These are phyloP conservation scores for Prunus yedoensis DNA, from an alignment of 331 rosid genomes.

Conservation along the genomic window DNA sequence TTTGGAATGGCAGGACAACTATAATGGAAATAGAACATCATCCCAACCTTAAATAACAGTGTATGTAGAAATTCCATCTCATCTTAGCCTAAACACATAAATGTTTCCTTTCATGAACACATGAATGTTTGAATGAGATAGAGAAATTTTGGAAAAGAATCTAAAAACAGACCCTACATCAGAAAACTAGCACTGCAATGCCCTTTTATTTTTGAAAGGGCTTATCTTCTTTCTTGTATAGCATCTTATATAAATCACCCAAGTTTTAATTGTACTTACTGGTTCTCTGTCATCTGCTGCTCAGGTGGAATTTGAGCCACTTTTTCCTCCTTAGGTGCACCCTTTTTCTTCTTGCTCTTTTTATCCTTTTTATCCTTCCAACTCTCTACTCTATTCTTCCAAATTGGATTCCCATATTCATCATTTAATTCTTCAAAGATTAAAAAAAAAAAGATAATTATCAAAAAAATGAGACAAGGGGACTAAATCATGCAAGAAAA, in stretches of 20 bases:
- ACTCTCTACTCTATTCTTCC: slow-evolving; percentile 98
- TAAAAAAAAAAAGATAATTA: slow-evolving; percentile 13
- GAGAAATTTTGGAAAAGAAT: not conserved
- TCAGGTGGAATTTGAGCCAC: slow-evolving; percentile 63
- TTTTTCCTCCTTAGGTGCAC: slow-evolving; percentile 46
- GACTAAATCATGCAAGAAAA: slow-evolving; percentile 8
- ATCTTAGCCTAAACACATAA: not conserved
- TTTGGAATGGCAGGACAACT: not conserved
- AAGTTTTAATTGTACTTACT: slow-evolving; percentile 44
- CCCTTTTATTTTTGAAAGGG: not conserved
- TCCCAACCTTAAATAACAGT: not conserved
- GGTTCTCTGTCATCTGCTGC: slow-evolving; percentile 77
- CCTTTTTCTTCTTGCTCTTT: slow-evolving; percentile 83
- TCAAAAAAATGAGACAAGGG: slow-evolving; percentile 14
- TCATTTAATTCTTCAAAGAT: slow-evolving; percentile 67
- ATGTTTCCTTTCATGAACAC: not conserved
- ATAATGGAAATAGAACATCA: not conserved
- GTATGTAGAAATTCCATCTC: not conserved
- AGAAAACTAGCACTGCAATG: not conserved
- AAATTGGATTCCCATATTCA: slow-evolving; percentile 92
- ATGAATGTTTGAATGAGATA: not conserved
- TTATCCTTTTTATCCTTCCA: slow-evolving; percentile 97
- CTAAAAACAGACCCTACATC: not conserved
- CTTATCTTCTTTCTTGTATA: not conserved
- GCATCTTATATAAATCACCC: not conserved